Percentiles rank a stretch among this genome's conserved stretches.
These are phyloP conservation scores for thale cress (Arabidopsis thaliana) DNA, from an alignment of 345 rosid genomes.

Conservation along the genomic window TAIR10.1 NC_003076.8:18350501-18351000, in stretches of 20 bases:
- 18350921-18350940: slow-evolving; percentile 91
- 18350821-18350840: slow-evolving; percentile 66
- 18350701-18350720: slow-evolving; percentile 54
- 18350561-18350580: not conserved
- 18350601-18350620: slow-evolving; percentile 42
- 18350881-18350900: not conserved
- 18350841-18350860: slow-evolving; percentile 24
- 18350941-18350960: slow-evolving; percentile 85
- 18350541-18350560: slow-evolving; percentile 45
- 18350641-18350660: slow-evolving; percentile 95
- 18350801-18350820: slow-evolving; percentile 91
- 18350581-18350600: not conserved
- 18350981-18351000: slow-evolving; percentile 66
- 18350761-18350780: slow-evolving; percentile 90
- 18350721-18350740: slow-evolving; percentile 83
- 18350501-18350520: slow-evolving; percentile 99
- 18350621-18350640: slow-evolving; percentile 99
- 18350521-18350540: slow-evolving; percentile 74
- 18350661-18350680: slow-evolving; percentile 88
- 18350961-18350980: slow-evolving; percentile 85
- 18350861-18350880: slow-evolving; percentile 11
- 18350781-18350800: slow-evolving; percentile 90
- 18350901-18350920: slow-evolving; percentile 92
- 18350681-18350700: slow-evolving; percentile 49
- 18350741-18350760: slow-evolving; percentile 87